Percentiles rank a stretch among this genome's conserved stretches.
phyloP scores from a whole-genome alignment of 208 protist genomes.

The Leishmania braziliensis region DNA sequence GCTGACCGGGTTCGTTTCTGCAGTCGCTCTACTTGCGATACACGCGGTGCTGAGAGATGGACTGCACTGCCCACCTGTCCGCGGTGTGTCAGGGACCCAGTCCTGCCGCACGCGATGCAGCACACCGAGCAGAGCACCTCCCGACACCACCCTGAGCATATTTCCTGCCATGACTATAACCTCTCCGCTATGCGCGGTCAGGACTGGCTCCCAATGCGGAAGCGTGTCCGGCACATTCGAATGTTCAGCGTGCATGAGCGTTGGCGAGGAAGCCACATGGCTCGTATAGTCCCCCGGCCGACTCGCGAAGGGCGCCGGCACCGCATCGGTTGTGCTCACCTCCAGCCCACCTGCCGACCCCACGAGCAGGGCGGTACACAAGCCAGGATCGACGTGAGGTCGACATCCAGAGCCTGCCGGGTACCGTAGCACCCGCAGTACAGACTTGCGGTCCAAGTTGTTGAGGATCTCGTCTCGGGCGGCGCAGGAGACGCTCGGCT shows the following conservation, averaged over 20 bases:
- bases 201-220: conserved; percentile 29
- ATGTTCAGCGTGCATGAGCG: neutral
- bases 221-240: conserved; percentile 16
- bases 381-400: conserved; percentile 77
- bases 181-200: conserved; percentile 14
- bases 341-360: conserved; percentile 62
- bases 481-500: conserved; percentile 11
- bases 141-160: conserved; percentile 50
- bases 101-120: conserved; percentile 63
- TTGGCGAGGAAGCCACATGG: neutral
- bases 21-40: neutral
- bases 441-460: conserved; percentile 44
- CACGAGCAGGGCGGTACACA: conserved; percentile 65
- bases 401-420: conserved; percentile 53
- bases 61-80: neutral
- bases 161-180: conserved; percentile 44
- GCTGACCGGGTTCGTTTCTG: neutral
- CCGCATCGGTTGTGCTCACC: conserved; percentile 30
- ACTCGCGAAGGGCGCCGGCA: conserved; percentile 8
- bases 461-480: conserved; percentile 33
- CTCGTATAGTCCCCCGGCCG: conserved; percentile 9
- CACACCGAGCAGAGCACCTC: conserved; percentile 39
- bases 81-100: conserved; percentile 30
- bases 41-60: neutral
- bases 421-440: conserved; percentile 75